These are phyloP conservation scores for Ogataea chonburiensis DNA, from an alignment of 805 yeast genomes.

Conservation along the genomic window DNA sequence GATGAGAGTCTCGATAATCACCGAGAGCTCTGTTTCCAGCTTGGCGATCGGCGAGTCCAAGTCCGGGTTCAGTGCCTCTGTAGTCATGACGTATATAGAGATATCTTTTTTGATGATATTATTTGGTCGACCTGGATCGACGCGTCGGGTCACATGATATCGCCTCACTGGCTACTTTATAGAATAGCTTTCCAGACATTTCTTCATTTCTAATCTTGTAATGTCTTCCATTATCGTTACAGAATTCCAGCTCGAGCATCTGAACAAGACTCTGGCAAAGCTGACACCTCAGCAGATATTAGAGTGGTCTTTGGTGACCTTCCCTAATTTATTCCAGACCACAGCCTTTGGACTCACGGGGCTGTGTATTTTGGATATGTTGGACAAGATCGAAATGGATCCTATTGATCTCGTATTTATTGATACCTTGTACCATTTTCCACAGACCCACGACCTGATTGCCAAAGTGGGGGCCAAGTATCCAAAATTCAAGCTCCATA, in stretches of 20 bases:
- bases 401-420: slow-evolving; percentile 77
- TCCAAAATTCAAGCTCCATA: slow-evolving; percentile 52
- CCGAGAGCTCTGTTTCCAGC: slow-evolving; percentile 43
- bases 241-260: slow-evolving; percentile 52
- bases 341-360: slow-evolving; percentile 97
- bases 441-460: slow-evolving; percentile 83
- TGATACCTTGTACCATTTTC: slow-evolving; percentile 91
- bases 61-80: slow-evolving; percentile 29
- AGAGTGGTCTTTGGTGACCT: slow-evolving; percentile 78
- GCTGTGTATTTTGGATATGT: slow-evolving; percentile 79
- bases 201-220: background rate
- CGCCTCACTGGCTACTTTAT: slow-evolving; percentile 5
- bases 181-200: too few relatives aligned
- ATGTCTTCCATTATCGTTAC: slow-evolving; percentile 18
- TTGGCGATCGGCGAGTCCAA: slow-evolving; percentile 25
- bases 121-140: slow-evolving; percentile 2
- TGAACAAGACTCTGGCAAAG: slow-evolving; percentile 59
- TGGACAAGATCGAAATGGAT: slow-evolving; percentile 47
- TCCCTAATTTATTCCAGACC: slow-evolving; percentile 82
- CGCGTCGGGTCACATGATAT: slow-evolving; percentile 13
- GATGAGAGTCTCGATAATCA: slow-evolving; percentile 73
- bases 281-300: slow-evolving; percentile 70
- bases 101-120: background rate
- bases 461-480: slow-evolving; percentile 56
- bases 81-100: slow-evolving; percentile 26